A percentile compares a stretch with the other conserved stretches of the same genome.
Evolutionary conservation across 2,329 filamentous ascomycete genomes (phyloP).

Genomic region (Oidium heveae): DNA sequence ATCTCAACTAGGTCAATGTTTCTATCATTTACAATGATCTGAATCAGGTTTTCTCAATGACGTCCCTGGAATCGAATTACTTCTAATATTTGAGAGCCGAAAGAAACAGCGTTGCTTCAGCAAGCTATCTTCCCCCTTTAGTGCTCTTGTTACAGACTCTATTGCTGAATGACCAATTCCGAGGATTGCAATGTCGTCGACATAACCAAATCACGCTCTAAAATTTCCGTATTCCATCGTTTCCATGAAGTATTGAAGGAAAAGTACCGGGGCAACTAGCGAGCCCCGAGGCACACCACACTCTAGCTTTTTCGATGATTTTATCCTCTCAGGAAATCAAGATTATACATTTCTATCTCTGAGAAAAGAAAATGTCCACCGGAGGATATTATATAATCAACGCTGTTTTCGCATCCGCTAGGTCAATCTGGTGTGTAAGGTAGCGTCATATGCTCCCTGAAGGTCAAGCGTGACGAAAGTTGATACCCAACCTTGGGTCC

Average conservation of each 20-base stretch:
- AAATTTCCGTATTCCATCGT: not conserved
- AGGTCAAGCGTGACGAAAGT: too few relatives aligned
- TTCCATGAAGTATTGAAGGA: not conserved
- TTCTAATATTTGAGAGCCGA: not conserved
- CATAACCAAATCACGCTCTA: too few relatives aligned
- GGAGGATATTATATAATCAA: not conserved
- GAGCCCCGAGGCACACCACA: not conserved
- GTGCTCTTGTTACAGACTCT: too few relatives aligned
- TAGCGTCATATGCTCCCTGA: not conserved
- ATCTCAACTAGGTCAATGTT: too few relatives aligned
- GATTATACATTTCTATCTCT: not conserved
- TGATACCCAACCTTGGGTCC: too few relatives aligned
- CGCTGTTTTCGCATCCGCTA: not conserved
- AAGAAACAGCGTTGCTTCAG: not conserved
- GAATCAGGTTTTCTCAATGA: too few relatives aligned
- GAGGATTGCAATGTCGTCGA: too few relatives aligned
- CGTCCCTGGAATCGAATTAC: not conserved
- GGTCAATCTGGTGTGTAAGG: not conserved
- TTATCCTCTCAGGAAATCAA: not conserved
- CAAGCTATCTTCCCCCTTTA: not conserved
- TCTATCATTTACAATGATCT: too few relatives aligned
- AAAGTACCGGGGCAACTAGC: not conserved
- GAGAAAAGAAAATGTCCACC: not conserved
- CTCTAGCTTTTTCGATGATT: not conserved
- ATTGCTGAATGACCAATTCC: too few relatives aligned